Evolutionary conservation across 2,329 filamentous ascomycete genomes (phyloP), one percentile per base, ranked within the genome.

Genomic region (Diaporthe nobilis): DNA sequence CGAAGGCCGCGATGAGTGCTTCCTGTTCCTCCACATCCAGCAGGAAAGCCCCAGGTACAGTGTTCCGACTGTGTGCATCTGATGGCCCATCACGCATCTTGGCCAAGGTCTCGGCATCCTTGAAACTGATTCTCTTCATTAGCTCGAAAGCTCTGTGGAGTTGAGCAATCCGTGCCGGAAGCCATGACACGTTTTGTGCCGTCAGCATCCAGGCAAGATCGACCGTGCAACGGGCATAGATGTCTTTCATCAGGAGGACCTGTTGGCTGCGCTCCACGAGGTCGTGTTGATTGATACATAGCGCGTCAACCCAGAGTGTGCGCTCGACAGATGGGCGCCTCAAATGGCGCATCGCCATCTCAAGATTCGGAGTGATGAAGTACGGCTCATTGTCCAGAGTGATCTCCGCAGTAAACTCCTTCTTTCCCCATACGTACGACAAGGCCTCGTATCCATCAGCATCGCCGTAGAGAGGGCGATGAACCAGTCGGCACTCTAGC

Each of bases 201-300:
- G 25, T 57, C 60, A 9, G 44, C 53, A 77, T 72, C 75, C 76
- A 77, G 47, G 68, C 75, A 22, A 75, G 5, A 15, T 74, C 75
- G 1, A 47, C 13, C 13, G 10, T 25, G 34, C 71, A 73, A 13
- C 53, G 47, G 4, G 47, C 25, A 47, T 77, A 87, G 15, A 84
- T 84, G 49, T 82, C 84, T 47, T 84, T 83, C 74, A 86, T 85
- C 72, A 77, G 68, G 22, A 57, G 55, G 22, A 77, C 75, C 72
- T 79, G 72, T 20, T 72, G 65, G 70, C 53, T 74, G 55, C 75
- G 75, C 68, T 79, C 77, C 4, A 28, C 71, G 7, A n/a, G n/a
- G 72, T 78, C 75, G 10, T 47, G 28, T 58, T 77, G 77, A 68
- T 77, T 77, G 77, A 78, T 77, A 72, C 72, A 78, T 2, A 78